Evolutionary conservation across 2,329 filamentous ascomycete species (phyloP), one percentile per base, ranked within the genome.

Genomic region (Nemania sp.): DNA sequence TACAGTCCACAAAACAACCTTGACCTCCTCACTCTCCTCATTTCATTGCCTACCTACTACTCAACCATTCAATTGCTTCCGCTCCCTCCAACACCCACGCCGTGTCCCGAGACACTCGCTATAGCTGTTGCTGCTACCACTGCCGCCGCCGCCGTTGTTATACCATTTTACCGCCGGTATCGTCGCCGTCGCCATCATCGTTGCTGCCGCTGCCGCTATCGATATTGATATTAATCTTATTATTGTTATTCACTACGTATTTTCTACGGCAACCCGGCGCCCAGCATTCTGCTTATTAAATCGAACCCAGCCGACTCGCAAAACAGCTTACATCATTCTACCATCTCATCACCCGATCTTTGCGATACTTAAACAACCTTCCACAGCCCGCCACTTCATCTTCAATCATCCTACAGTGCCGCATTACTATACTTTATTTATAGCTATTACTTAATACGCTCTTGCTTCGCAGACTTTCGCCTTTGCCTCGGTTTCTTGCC

Each of bases 41-140:
- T 59, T 57, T 63, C 59, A 61, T 63, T 60, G 49, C 55, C 57
- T 60, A 57, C 61, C 61, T 55, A 62, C 50, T 41, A 56, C 52
- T 56, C 55, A 52, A 54, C 54, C 51, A 60, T 49, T 50, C 49
- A 56, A 52, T 56, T 50, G 40, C 37, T 26, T 53, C 53, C 49
- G 54, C 53, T 57, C 51, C 52, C 41, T 49, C 51, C 37, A 52
- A 52, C 49, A 55, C 47, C 48, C 42, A 54, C 49, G 52, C 49
- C 52, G 57, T 60, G 47, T 57, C 57, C 57, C 55, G 57, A 60
- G 57, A 57, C 57, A 58, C 45, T 60, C 55, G 48, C 54, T 56
- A 56, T 59, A 53, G 50, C 46, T 49, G 30, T 12, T 47, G 39
- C 24, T 47, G 49, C 19, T 50, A 15, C 24, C 34, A 11, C 42